Evolutionary conservation across 73 alveolate genomes (phyloP).

Genomic region (Paraurostyla sp.): DNA sequence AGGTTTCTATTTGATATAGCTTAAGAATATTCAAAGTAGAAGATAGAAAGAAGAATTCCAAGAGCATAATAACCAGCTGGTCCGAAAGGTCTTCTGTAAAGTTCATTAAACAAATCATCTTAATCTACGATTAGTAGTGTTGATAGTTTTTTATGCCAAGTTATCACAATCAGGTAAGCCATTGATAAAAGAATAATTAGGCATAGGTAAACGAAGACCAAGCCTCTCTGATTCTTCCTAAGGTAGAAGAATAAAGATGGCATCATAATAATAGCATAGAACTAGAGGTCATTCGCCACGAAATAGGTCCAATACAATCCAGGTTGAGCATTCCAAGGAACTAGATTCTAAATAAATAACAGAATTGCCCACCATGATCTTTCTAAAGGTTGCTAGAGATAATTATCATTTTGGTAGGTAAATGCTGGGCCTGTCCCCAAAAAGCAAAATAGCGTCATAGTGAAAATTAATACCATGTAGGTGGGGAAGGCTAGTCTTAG

Average conservation of each 20-base stretch:
- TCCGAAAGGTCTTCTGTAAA: conserved; percentile 51
- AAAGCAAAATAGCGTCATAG: not conserved
- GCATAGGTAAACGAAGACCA: not conserved
- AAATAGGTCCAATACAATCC: conserved; percentile 54
- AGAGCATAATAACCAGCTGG: conserved; percentile 44
- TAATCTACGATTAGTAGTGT: not conserved
- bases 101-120: not conserved
- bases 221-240: not conserved
- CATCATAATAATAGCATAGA: conserved; percentile 46
- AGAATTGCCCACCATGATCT: conserved; percentile 41
- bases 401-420: not conserved
- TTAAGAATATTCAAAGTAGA: conserved; percentile 40
- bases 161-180: not conserved
- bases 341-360: conserved; percentile 16
- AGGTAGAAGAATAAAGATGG: conserved; percentile 19
- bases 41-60: conserved; percentile 25
- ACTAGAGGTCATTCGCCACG: conserved; percentile 50
- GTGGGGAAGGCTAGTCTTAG: conserved; percentile 58
- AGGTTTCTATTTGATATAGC: not conserved
- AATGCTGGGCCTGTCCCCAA: conserved; percentile 50
- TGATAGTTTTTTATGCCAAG: not conserved
- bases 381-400: not conserved
- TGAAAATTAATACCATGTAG: not conserved
- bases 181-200: not conserved
- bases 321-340: conserved; percentile 24